A percentile compares a stretch with the other conserved stretches of the same genome.
Conservation (phyloP, 2,329 filamentous ascomycete genomes). For the Thelonectria blattea region DNA sequence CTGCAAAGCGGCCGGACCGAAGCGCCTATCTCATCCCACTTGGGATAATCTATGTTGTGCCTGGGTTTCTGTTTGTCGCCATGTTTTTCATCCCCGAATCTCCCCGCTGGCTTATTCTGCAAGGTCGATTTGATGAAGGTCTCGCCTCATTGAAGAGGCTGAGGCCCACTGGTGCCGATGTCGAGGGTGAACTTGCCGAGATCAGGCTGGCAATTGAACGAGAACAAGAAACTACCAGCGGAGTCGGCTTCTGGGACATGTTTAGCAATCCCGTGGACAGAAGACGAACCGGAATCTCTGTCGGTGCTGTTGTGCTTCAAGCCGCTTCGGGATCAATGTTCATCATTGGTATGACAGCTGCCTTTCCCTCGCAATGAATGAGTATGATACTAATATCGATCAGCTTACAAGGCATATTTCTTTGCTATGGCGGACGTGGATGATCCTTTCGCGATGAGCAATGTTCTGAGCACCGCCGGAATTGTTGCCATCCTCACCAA, state of each 20-base stretch:
- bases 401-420: conserved; percentile 35
- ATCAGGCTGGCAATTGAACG: conserved; percentile 27
- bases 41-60: conserved; percentile 29
- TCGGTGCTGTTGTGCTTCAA: conserved; percentile 27
- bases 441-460: conserved; percentile 33
- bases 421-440: conserved; percentile 33
- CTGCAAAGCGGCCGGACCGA: conserved; percentile 28
- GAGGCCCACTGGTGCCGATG: conserved; percentile 16
- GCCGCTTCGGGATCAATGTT: conserved; percentile 34
- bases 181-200: conserved; percentile 24
- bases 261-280: conserved; percentile 28
- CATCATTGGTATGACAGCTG: conserved; percentile 27
- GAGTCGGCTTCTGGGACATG: conserved; percentile 29
- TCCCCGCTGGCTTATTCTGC: conserved; percentile 30
- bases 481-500: conserved; percentile 32
- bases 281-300: conserved; percentile 26
- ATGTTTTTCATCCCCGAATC: conserved; percentile 33
- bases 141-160: conserved; percentile 27
- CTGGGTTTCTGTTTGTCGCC: conserved; percentile 13
- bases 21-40: conserved; percentile 33
- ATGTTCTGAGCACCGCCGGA: conserved; percentile 32
- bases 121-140: conserved; percentile 29
- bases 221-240: conserved; percentile 17
- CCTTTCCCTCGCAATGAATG: too few relatives aligned
- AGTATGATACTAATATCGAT: not conserved